phyloP scores from a whole-genome alignment of 73 alveolate species.

The Uronychia setigera region DNA sequence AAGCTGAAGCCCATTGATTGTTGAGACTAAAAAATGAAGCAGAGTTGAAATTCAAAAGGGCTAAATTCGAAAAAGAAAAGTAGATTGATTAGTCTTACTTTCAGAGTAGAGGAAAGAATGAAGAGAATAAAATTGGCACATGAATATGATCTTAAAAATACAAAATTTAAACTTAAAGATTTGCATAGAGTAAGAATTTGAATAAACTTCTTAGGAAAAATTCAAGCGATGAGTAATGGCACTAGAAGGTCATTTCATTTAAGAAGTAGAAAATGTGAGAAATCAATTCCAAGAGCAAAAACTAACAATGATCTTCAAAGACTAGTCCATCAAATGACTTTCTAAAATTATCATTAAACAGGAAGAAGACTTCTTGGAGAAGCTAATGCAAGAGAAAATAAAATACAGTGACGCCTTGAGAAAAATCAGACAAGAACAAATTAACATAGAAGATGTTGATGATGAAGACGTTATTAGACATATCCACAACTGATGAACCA shows the following conservation, averaged over 20 bases:
- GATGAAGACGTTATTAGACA: background rate
- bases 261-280: background rate
- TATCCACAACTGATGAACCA: background rate
- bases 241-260: background rate
- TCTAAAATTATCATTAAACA: background rate
- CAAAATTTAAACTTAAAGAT: background rate
- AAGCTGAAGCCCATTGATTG: background rate
- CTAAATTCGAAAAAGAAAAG: background rate
- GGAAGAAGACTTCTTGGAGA: background rate
- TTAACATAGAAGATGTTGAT: background rate
- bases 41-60: background rate
- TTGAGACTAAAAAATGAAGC: background rate
- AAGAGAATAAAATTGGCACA: background rate
- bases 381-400: background rate
- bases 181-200: background rate
- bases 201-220: background rate
- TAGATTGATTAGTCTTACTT: background rate
- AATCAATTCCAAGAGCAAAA: background rate
- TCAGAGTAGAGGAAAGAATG: background rate
- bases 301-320: background rate
- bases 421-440: background rate
- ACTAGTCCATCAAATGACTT: background rate
- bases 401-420: background rate
- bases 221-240: background rate
- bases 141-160: background rate